A percentile compares a stretch with the other conserved stretches of the same genome.
These are phyloP conservation scores for Geranium brycei DNA, from an alignment of 345 rosid genomes.

Conservation along the genomic window DNA sequence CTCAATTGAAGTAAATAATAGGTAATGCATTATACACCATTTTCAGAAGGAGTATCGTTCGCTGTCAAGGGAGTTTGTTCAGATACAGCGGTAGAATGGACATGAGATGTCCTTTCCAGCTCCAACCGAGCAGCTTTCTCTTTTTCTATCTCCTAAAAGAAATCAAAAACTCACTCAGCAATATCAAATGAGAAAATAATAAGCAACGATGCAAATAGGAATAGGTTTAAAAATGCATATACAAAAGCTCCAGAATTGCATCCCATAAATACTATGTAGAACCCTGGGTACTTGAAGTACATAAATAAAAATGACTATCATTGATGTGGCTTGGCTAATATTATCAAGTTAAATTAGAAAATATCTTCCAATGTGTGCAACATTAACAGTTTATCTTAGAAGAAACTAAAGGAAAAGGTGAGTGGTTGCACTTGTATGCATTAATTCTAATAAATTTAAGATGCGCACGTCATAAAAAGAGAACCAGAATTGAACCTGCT, in stretches of 20 bases:
- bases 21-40: constrained; percentile 48
- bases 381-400: neutral
- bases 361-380: neutral
- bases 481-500: constrained; percentile 45
- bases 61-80: constrained; percentile 46
- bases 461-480: neutral
- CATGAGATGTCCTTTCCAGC: constrained; percentile 58
- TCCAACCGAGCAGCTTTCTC: constrained; percentile 80
- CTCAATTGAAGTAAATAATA: constrained; percentile 5
- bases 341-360: neutral
- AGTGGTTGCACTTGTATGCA: neutral
- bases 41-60: constrained; percentile 51
- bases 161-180: constrained; percentile 2
- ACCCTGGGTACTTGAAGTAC: neutral
- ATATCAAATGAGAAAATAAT: neutral
- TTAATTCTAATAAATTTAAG: no score
- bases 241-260: neutral
- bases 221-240: neutral
- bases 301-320: neutral
- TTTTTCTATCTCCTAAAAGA: constrained; percentile 68
- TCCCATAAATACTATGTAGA: neutral
- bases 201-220: constrained; percentile 2
- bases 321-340: no score
- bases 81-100: constrained; percentile 34
- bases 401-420: neutral